Conservation (phyloP, 192 early-diverging fungal genomes). For the Cladochytrium replicatum region DNA sequence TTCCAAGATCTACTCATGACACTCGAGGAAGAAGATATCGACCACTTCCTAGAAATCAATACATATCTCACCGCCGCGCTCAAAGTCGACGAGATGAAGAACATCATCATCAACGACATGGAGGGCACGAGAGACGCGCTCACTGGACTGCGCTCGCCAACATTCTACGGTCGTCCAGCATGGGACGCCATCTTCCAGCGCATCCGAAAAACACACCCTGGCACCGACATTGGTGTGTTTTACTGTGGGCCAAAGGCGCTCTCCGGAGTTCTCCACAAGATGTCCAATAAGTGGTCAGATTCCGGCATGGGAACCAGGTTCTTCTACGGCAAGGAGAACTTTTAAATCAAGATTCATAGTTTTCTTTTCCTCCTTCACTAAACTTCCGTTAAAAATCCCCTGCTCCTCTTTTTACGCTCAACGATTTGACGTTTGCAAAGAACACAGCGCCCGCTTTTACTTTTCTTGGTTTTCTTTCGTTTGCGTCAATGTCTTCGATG, state of each 20-base stretch:
- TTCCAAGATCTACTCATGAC: conserved; percentile 75
- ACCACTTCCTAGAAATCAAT: conserved; percentile 68
- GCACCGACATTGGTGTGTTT: conserved; percentile 75
- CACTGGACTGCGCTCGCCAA: conserved; percentile 63
- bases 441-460: too few species aligned
- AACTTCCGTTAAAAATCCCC: conserved; percentile 3
- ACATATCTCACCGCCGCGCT: conserved; percentile 67
- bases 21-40: conserved; percentile 66
- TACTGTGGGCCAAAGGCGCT: conserved; percentile 77
- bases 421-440: too few species aligned
- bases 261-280: conserved; percentile 48
- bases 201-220: conserved; percentile 51
- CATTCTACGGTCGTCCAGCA: conserved; percentile 74
- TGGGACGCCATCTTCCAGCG: conserved; percentile 62
- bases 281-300: conserved; percentile 53
- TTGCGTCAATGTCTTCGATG: too few species aligned
- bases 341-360: conserved; percentile 11
- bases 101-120: conserved; percentile 53
- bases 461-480: too few species aligned
- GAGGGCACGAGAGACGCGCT: conserved; percentile 53
- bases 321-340: conserved; percentile 64
- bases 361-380: neutral
- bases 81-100: conserved; percentile 54
- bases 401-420: too few species aligned
- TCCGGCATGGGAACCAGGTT: conserved; percentile 57